Conservation (phyloP, 495 filamentous ascomycete genomes). For the Sordaria brevicollis region DNA sequence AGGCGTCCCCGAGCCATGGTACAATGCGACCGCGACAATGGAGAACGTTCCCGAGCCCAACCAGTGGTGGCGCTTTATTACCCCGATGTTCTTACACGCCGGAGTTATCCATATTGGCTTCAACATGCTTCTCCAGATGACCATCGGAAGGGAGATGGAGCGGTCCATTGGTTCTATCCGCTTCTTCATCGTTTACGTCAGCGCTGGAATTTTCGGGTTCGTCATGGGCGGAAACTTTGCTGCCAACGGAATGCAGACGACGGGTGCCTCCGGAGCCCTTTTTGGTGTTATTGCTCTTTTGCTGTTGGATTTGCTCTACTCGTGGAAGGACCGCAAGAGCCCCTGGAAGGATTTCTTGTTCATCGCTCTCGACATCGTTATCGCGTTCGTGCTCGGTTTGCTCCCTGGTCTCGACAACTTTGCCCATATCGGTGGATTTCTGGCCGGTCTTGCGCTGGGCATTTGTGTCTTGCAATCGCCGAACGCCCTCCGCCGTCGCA, state of each 20-base stretch:
- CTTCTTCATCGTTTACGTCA: constrained; percentile 80
- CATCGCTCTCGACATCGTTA: constrained; percentile 71
- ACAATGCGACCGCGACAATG: constrained; percentile 24
- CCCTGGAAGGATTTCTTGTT: constrained; percentile 75
- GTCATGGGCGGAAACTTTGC: constrained; percentile 93
- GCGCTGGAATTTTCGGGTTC: constrained; percentile 90
- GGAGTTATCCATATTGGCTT: constrained; percentile 91
- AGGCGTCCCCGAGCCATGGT: constrained; percentile 56
- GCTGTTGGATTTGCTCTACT: constrained; percentile 84
- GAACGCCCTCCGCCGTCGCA: constrained; percentile 62
- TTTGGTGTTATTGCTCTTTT: constrained; percentile 87
- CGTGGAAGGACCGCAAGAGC: constrained; percentile 64
- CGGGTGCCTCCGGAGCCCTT: constrained; percentile 77
- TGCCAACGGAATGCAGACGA: constrained; percentile 64
- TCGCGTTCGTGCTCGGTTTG: constrained; percentile 87
- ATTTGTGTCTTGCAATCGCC: constrained; percentile 83
- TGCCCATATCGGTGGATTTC: constrained; percentile 89
- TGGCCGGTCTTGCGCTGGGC: constrained; percentile 83
- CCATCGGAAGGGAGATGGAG: constrained; percentile 85
- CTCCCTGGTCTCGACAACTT: constrained; percentile 95
- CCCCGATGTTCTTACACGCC: constrained; percentile 89
- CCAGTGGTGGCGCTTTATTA: constrained; percentile 95
- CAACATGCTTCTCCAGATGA: constrained; percentile 85
- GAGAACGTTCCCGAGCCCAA: constrained; percentile 50
- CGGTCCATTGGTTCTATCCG: constrained; percentile 72